Base-by-base conservation (phyloP, 148 eudicot species). In the Suaeda aralocaspica region DNA sequence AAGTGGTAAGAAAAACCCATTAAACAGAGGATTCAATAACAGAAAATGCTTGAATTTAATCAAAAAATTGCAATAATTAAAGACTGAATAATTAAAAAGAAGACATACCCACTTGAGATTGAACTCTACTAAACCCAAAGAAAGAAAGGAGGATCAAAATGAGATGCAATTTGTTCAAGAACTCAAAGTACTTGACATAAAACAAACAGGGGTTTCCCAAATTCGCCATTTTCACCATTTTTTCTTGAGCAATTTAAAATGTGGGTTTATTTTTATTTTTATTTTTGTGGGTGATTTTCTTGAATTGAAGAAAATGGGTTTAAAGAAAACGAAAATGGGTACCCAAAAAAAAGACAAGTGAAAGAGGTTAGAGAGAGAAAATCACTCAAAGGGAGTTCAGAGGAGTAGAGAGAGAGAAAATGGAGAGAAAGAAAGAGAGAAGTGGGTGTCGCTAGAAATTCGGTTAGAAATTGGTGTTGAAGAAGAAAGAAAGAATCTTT, bases 41-140 rank as follows among this genome's bases (percentile, higher is more conserved):
- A 64, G 52, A 39, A 31, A n/a, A n/a, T n/a, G n/a, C n/a, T n/a
- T n/a, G 29, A 62, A 65, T 41, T 64, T 41, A 41, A 29, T 30
- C 21, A 28, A 73, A 64, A 18, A 72, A 29, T 51, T 44, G 60
- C 68, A 63, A 71, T 11, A 0, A 29, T 12, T 6, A 56, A 71
- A 59, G 9, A 9, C 33, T 3, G 10, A 52, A 50, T 45, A 26
- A n/a, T n/a, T n/a, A 67, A 18, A 1, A 66, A 34, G 22, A 55
- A 69, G 24, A 41, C n/a, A 12, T 76, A 76, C 79, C 64, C 55
- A 22, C 16, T 52, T 70, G 64, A 8, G 79, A 50, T 33, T 76
- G 64, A 9, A 57, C 70, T 21, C 25, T 69, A n/a, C 14, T 52
- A 19, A 30, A 51, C 74, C 68, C 41, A 53, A 69, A 70, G 46